Evolutionary conservation across 129 eudicot genomes (phyloP), one percentile per base, ranked within the genome.

Genomic region (Pseudognaphalium luteoalbum): DNA sequence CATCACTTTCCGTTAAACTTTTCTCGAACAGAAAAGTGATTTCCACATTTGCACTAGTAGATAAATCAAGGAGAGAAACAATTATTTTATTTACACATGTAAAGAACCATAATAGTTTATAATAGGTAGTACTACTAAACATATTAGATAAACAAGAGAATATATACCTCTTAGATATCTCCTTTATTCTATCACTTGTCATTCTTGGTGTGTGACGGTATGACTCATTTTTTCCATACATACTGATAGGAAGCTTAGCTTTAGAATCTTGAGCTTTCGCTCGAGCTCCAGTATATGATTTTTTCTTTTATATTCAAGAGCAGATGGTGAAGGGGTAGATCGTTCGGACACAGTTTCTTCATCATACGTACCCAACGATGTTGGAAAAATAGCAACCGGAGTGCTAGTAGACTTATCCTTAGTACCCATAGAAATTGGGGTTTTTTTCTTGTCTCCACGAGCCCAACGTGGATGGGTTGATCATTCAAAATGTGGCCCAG

Each of bases 21-120:
- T 94, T 94, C 78, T 94, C 96, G 58, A 94, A 94, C 65, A 94
- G 71, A n/a, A 90, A 90, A 51, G 80, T 83, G 20, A 91, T 72
- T 54, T 77, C 76, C 25, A 69, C 81, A 16, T 87, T 84, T 70
- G 85, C 76, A 71, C 97, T 91, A 52, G 39, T 14, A 66, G 37
- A 59, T 16, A 77, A 77, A 88, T 86, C 68, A 88, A 88, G 84
- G 66, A 61, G 2, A 72, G 15, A 59, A 42, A 32, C 9, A 16
- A 42, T n/a, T 37, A 72, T 34, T 42, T 20, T 68, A 71, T 78
- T 34, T 35, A 42, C 54, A 33, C 30, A 20, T 11, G 28, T 35
- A 28, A 1, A 7, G 16, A 25, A 30, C 47, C 34, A 6, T 32
- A 54, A 1, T 8, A 42, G 61, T 64, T 63, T 29, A 34, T 17